These are phyloP conservation scores for Pholiota conissans DNA, from an alignment of 768 basidiomycete species.

Conservation along the genomic window DNA sequence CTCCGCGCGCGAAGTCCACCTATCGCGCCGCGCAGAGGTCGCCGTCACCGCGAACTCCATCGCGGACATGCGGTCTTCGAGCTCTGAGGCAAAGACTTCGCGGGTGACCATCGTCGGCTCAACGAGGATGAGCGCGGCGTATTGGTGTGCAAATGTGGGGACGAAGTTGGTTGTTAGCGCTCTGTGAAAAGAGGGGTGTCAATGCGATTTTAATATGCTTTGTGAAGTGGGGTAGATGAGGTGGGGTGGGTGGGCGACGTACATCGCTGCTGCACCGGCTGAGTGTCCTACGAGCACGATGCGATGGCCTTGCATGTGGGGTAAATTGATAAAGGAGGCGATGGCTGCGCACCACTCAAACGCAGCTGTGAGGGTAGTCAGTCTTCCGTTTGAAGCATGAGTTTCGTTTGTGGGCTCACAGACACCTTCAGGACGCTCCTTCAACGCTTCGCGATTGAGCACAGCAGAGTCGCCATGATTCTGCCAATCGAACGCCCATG, in stretches of 20 bases:
- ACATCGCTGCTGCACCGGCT: conserved; percentile 43
- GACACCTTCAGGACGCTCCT: conserved; percentile 30
- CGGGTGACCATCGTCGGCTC: conserved; percentile 44
- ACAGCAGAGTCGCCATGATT: conserved; percentile 50
- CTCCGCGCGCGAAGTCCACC: conserved; percentile 40
- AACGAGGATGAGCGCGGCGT: conserved; percentile 39
- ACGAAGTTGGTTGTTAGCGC: conserved; percentile 37
- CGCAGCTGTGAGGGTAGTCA: conserved; percentile 23
- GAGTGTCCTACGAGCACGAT: conserved; percentile 44
- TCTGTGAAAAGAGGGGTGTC: conserved; percentile 21
- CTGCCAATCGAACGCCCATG: conserved; percentile 53
- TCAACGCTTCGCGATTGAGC: conserved; percentile 36
- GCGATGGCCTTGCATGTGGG: conserved; percentile 22
- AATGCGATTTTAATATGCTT: not conserved
- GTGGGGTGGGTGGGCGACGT: conserved; percentile 10
- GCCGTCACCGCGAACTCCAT: conserved; percentile 38
- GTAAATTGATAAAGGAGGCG: not conserved
- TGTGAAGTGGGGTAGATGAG: not conserved
- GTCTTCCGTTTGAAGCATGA: too few relatives aligned
- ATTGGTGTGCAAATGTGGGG: conserved; percentile 25
- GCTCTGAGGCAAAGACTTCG: conserved; percentile 34
- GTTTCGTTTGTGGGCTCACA: conserved; percentile 26
- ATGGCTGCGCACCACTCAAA: conserved; percentile 32
- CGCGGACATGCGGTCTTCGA: conserved; percentile 36
- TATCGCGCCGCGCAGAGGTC: conserved; percentile 35